Evolutionary conservation across 75 land plant genomes (phyloP), one percentile per base, ranked within the genome.

Genomic region (Cryptomeria japonica): DNA sequence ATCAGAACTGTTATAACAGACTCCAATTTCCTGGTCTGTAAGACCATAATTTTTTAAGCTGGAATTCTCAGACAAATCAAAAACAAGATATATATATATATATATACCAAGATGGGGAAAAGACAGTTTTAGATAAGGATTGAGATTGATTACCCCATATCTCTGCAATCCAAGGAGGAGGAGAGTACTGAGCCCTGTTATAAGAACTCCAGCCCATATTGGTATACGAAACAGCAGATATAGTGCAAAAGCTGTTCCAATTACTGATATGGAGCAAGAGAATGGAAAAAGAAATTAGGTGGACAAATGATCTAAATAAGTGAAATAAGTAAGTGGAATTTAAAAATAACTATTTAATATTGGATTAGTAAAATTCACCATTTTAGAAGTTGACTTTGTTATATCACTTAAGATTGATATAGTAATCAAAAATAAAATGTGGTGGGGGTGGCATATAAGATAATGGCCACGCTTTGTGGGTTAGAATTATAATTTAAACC

Each of bases 161-260:
- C 88, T 90, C 86, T 95, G 96, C 73, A 96, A 86, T 12, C 90
- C 97, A 14, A 97, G 95, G 49, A 97, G 91, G 37, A 96, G 73
- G 32, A 97, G 92, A 25, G 97, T 95, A 80, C 94, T 97, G 25
- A 91, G 87, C 25, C 94, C 97, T 41, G 99, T 94, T 80, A 93
- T 73, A 7, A 97, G 87, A 80, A 97, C 98, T 39, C 98, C 99
- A 41, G 28, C 90, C 98, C 99, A 97, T 13, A 97, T 87, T 11
- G 97, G 98, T 32, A 92, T 86, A 7, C 77, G 83, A 64, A 92
- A 92, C 42, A 92, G 51, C 34, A 92, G 61, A 73, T 92, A 55
- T 55, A 92, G 56, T n/a, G 93, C 89, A 47, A 88, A 83, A 31
- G 91, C 89, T 6, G 93, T 87, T 16, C 91, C 91, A 28, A 92